A percentile compares a stretch with the other conserved stretches of the same genome.
Conservation (phyloP, 1,284 basidiomycete species). For the Sutorius eximius region DNA sequence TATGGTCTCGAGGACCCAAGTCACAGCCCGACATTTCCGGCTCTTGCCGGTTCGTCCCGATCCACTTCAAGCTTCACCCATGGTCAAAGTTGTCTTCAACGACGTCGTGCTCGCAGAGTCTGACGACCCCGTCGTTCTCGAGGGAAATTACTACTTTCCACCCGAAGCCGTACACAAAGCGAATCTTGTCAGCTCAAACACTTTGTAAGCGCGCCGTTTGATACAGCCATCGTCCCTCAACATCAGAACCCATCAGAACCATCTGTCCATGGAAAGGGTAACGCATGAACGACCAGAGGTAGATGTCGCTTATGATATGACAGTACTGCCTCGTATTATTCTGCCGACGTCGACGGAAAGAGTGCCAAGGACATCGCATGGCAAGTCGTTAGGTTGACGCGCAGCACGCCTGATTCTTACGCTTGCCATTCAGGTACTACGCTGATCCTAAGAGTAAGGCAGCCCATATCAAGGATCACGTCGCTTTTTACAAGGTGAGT, state of each 20-base stretch:
- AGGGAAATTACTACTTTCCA: slow-evolving; percentile 71
- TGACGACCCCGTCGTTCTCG: slow-evolving; percentile 51
- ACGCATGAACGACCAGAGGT: background rate
- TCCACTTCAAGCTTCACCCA: slow-evolving; percentile 24
- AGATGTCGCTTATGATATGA: slow-evolving; percentile 5
- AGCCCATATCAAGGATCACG: slow-evolving; percentile 54
- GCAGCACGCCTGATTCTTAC: slow-evolving; percentile 1
- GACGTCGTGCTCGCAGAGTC: slow-evolving; percentile 57
- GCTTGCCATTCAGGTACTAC: slow-evolving; percentile 52
- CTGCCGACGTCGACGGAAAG: slow-evolving; percentile 49
- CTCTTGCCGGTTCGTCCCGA: slow-evolving; percentile 18
- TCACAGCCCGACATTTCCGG: slow-evolving; percentile 14
- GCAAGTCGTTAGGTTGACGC: slow-evolving; percentile 35
- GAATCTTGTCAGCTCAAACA: slow-evolving; percentile 48
- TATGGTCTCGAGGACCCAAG: background rate
- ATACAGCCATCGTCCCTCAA: slow-evolving; percentile 2
- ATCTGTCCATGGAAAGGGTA: slow-evolving; percentile 69
- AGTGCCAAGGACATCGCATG: slow-evolving; percentile 59
- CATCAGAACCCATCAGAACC: slow-evolving; percentile 44
- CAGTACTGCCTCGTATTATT: slow-evolving; percentile 64
- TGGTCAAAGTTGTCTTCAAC: slow-evolving; percentile 53
- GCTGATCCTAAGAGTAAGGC: slow-evolving; percentile 52
- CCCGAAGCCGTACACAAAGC: slow-evolving; percentile 46
- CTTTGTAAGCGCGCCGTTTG: slow-evolving; percentile 41
- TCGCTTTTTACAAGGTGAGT: slow-evolving; percentile 67